phyloP scores from a whole-genome alignment of 441 rosid species.

The Erodium trifolium region DNA sequence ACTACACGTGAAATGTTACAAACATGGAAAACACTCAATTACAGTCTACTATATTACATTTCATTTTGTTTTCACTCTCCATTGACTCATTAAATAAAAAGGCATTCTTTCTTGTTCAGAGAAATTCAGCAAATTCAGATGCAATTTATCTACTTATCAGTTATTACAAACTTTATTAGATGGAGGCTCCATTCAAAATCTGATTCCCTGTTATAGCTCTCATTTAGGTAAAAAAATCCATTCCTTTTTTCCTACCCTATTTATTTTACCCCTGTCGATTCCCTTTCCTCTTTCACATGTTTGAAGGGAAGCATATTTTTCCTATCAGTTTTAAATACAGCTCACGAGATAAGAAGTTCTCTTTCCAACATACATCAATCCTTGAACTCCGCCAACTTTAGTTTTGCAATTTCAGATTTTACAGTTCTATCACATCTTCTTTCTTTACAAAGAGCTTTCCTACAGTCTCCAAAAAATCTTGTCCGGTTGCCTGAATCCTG shows the following conservation, averaged over 20 bases:
- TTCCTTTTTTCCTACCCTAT: conserved; percentile 14
- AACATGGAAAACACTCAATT: conserved; percentile 24
- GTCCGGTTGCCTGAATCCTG: not conserved
- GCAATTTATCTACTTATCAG: conserved; percentile 15
- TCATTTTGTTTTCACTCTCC: conserved; percentile 16
- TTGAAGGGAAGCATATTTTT: conserved; percentile 13
- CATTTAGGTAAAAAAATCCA: conserved; percentile 15
- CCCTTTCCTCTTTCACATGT: conserved; percentile 15
- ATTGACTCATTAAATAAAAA: conserved; percentile 28
- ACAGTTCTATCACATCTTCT: conserved; percentile 14
- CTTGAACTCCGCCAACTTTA: conserved; percentile 17
- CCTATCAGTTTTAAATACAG: conserved; percentile 6
- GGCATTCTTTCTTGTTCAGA: conserved; percentile 19
- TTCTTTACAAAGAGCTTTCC: conserved; percentile 2
- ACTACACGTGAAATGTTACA: conserved; percentile 15
- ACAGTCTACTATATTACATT: conserved; percentile 14
- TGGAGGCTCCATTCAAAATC: conserved; percentile 14
- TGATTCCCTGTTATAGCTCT: conserved; percentile 13
- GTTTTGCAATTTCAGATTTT: conserved; percentile 12
- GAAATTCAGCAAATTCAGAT: conserved; percentile 24
- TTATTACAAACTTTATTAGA: conserved; percentile 12
- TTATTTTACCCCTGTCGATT: conserved; percentile 15
- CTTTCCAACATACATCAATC: conserved; percentile 4
- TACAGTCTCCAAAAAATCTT: conserved; percentile 9
- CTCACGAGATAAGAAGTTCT: conserved; percentile 18